These are phyloP conservation scores for Wickerhamiella brachini DNA, from an alignment of 805 yeast genomes.

Conservation along the genomic window DNA sequence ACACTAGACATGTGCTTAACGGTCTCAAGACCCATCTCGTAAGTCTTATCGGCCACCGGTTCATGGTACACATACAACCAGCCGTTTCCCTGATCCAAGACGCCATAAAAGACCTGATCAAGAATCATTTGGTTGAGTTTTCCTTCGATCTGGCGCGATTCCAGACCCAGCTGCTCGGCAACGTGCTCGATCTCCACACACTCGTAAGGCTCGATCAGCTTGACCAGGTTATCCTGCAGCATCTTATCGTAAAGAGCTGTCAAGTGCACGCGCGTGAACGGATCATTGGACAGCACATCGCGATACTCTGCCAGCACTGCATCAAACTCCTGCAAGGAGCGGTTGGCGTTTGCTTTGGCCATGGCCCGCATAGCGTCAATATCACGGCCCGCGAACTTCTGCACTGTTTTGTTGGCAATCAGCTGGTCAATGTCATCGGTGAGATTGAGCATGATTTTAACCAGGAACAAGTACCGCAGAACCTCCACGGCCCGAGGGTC, in stretches of 20 bases:
- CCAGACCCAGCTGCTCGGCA: slow-evolving; percentile 77
- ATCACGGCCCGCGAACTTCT: slow-evolving; percentile 65
- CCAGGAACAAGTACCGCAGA: slow-evolving; percentile 80
- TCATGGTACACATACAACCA: slow-evolving; percentile 88
- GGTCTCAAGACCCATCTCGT: slow-evolving; percentile 75
- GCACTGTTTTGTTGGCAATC: slow-evolving; percentile 56
- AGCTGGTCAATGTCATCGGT: slow-evolving; percentile 76
- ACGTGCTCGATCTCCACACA: slow-evolving; percentile 89
- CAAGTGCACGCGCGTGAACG: slow-evolving; percentile 81
- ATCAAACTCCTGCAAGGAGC: slow-evolving; percentile 86
- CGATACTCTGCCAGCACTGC: slow-evolving; percentile 54
- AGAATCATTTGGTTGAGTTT: slow-evolving; percentile 92
- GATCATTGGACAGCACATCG: slow-evolving; percentile 68
- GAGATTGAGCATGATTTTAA: slow-evolving; percentile 83
- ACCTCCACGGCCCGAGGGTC: slow-evolving; percentile 47
- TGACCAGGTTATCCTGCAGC: slow-evolving; percentile 82
- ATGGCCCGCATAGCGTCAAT: slow-evolving; percentile 94
- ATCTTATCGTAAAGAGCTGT: slow-evolving; percentile 85
- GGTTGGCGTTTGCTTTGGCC: slow-evolving; percentile 75
- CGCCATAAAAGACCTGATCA: slow-evolving; percentile 91
- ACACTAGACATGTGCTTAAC: slow-evolving; percentile 76
- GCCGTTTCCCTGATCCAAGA: slow-evolving; percentile 95
- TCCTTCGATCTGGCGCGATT: slow-evolving; percentile 79
- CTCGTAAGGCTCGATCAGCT: slow-evolving; percentile 91
- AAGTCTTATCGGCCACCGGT: slow-evolving; percentile 77